Evolutionary conservation across 768 basidiomycete species (phyloP), one percentile per base, ranked within the genome.

Genomic region (Lactifluus hygrophoroides): DNA sequence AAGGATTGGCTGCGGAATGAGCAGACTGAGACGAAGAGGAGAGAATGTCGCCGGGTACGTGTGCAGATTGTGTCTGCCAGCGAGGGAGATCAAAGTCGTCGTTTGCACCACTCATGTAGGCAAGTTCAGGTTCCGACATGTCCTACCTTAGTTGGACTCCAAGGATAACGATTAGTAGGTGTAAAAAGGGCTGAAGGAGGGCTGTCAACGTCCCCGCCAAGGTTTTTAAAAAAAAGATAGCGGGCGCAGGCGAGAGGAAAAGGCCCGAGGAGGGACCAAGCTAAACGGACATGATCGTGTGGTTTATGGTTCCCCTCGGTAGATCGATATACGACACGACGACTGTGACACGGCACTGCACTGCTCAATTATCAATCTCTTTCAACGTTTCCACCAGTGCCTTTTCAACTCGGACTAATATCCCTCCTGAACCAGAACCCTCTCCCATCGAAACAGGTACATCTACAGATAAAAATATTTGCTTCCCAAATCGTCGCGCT

Each of bases 121-220:
- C 78, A 59, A 84, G 78, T 75, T 86, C 84, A 69, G 83, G 79
- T 80, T 86, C 83, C 68, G 84, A 85, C 84, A 87, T 86, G 72
- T 68, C 69, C 67, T 60, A 53, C 28, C 53, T 52, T 56, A 58
- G 49, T 60, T 54, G 50, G 57, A 40, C 45, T 49, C 54, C 57
- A 56, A 51, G 56, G 55, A 53, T 46, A 53, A 42, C 42, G 54
- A 54, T 57, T 51, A 45, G 32, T 16, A 23, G 51, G 38, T 11
- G 25, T 19, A 23, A 58, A 54, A n/a, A 30, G 45, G 34, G 19
- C 34, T 21, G 46, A 40, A 51, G 30, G 30, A 13, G n/a, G 27
- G 28, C n/a, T n/a, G 40, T 27, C 21, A 52, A 42, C 28, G 54
- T 27, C 27, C 17, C 23, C 38, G 45, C 44, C 23, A 16, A 30